Base-by-base conservation (phyloP, 148 eudicot species). In the Vaccinium corymbosum region DNA sequence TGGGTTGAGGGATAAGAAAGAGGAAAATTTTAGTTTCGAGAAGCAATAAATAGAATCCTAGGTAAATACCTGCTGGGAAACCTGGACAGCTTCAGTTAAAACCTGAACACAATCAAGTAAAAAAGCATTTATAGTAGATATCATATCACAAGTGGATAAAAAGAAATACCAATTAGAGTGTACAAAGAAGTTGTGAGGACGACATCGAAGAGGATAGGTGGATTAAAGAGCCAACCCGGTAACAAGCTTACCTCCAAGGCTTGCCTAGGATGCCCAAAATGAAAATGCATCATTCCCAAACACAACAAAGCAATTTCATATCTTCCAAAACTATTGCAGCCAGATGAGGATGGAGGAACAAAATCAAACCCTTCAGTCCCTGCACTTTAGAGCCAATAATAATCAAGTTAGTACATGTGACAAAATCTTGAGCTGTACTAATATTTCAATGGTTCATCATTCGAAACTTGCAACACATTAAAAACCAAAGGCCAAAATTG, bases 211-310 rank as follows among this genome's bases (percentile, higher is more conserved):
- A 7, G 75, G 29, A 13, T 38, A 19, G 49, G 11, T 9, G 4
- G 53, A 11, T 79, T 16, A 15, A 82, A 50, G 80, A 49, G 73
- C 76, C 57, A 70, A 77, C 76, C 29, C 76, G 61, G 27, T 66
- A 84, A 20, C 25, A 85, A 53, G 82, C 84, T 83, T 91, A 92
- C 99, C 91, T 95, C 94, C 85, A 97, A 86, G 84, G 99, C 97
- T 84, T 92, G 89, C 86, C 89, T 91, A 82, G 99, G 98, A 87
- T 97, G 98, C 75, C 99, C 99, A 89, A 97, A 92, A 84, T 97
- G 98, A 88, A 94, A 93, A 89, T 97, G 99, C 96, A 94, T 93
- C 95, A 97, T 93, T 77, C 99, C 99, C 76, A 93, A 88, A 88
- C 95, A 97, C 83, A 97, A 85, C 84, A 95, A 87, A 85, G 98